Evolutionary conservation across 2,329 filamentous ascomycete genomes (phyloP).

Genomic region (Hypoxylon sp.): DNA sequence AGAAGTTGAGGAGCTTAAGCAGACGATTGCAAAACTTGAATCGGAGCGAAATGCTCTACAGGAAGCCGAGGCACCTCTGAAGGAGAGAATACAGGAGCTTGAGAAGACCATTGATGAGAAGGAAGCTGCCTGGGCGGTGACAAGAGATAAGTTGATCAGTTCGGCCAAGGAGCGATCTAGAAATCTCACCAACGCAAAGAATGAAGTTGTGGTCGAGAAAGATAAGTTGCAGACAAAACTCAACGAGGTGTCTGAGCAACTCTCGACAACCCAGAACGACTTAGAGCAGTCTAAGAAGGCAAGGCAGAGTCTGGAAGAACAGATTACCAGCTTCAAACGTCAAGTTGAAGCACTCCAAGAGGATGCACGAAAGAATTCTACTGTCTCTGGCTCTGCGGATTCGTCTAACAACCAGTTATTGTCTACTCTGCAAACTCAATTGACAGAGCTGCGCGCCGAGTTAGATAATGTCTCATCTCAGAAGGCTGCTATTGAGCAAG

Average conservation of each 20-base stretch:
- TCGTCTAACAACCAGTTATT: slow-evolving; percentile 63
- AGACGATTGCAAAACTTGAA: slow-evolving; percentile 77
- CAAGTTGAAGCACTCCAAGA: slow-evolving; percentile 52
- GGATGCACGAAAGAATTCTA: slow-evolving; percentile 56
- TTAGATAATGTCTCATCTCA: slow-evolving; percentile 76
- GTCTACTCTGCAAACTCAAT: slow-evolving; percentile 64
- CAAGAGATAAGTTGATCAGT: slow-evolving; percentile 69
- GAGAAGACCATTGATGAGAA: slow-evolving; percentile 69
- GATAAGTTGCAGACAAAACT: slow-evolving; percentile 67
- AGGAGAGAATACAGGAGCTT: slow-evolving; percentile 67
- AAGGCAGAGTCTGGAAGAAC: slow-evolving; percentile 57
- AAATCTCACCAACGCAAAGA: slow-evolving; percentile 62
- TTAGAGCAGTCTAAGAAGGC: slow-evolving; percentile 65
- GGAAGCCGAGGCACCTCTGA: slow-evolving; percentile 65
- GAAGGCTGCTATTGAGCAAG: slow-evolving; percentile 76
- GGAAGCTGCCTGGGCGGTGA: slow-evolving; percentile 67
- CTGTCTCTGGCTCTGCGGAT: slow-evolving; percentile 56
- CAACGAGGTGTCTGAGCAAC: slow-evolving; percentile 59
- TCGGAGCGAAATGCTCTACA: slow-evolving; percentile 73
- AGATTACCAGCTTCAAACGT: slow-evolving; percentile 61
- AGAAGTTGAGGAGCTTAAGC: slow-evolving; percentile 90
- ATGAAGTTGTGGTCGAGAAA: slow-evolving; percentile 64
- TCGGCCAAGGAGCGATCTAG: slow-evolving; percentile 74
- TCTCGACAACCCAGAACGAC: slow-evolving; percentile 64
- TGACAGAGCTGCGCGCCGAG: slow-evolving; percentile 68